Base-by-base conservation (phyloP, 768 basidiomycete species). In the Asterophora lycoperdoides region DNA sequence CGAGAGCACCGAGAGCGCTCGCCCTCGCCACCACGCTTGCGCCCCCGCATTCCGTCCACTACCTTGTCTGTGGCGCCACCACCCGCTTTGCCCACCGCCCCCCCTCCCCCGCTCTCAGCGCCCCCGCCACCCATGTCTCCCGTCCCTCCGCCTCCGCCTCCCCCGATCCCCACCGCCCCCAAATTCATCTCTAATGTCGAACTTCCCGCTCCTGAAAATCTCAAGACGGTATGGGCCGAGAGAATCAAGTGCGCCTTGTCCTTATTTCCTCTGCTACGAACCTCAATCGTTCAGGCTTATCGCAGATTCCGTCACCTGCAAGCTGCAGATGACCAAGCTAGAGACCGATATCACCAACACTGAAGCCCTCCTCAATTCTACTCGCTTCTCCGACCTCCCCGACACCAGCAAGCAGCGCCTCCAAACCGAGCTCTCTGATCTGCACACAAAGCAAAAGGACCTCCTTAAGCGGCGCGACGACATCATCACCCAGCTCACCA, bases 401-500 rank as follows among this genome's bases (percentile, higher is more conserved):
- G 57, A 57, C n/a, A 57, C 56, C 0, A 47, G 58, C 28, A 53
- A 54, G 42, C 23, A 40, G 7, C 39, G 37, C n/a, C 13, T 60
- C 10, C 40, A 51, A 8, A 37, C 41, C 9, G 55, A 63, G 26
- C 46, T 58, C n/a, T 44, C 41, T 4, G 30, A 48, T 6, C 58
- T 68, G 9, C 55, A 63, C 20, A 29, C 48, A 5, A 51, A 55
- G 30, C 53, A 47, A 43, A 59, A 61, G n/a, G 57, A 59, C 0
- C 55, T 48, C 29, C 56, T 54, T 33, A 58, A 55, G 14, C 51
- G 40, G 1, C 45, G 63, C 8, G 55, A 58, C 2, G 48, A 50
- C 9, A 39, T 43, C 5, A 19, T 67, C 32, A 35, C 18, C 3
- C 45, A 39, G 3, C 56, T 69, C 34, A 51, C 49, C 19, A 59